Evolutionary conservation across 164 flowering plant genomes (phyloP).

Genomic region (Tinospora cordifolia): DNA sequence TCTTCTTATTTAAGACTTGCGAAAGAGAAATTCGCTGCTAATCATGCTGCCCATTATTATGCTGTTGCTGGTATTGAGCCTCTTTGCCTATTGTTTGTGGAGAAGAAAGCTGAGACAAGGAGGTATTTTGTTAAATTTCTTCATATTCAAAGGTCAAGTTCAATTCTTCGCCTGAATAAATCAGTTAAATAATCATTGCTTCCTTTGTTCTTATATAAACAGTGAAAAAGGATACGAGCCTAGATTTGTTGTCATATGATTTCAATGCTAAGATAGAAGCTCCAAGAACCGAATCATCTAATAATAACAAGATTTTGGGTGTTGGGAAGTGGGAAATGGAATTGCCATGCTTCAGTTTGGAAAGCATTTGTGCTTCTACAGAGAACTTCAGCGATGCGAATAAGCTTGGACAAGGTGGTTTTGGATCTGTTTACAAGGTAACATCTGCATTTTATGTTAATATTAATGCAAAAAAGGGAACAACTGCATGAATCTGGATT

Average conservation of each 20-base stretch:
- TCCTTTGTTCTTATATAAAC: not conserved
- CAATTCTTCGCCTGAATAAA: not conserved
- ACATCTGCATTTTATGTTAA: too few relatives aligned
- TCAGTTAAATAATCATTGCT: not conserved
- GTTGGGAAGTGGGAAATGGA: not conserved
- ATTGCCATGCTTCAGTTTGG: constrained; percentile 11
- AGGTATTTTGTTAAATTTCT: not conserved
- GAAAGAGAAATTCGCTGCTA: not conserved
- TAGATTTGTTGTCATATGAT: not conserved
- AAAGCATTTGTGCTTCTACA: too few relatives aligned
- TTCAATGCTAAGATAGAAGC: not conserved
- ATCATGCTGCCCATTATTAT: not conserved
- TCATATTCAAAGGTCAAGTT: too few relatives aligned
- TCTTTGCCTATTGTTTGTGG: not conserved
- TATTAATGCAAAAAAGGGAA: too few relatives aligned
- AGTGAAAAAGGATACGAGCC: not conserved
- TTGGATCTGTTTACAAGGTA: too few relatives aligned
- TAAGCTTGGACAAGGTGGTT: too few relatives aligned
- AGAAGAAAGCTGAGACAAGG: not conserved
- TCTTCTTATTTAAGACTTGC: too few relatives aligned
- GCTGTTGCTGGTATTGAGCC: not conserved
- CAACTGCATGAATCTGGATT: too few relatives aligned
- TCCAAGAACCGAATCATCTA: not conserved
- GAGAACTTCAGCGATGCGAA: too few relatives aligned
- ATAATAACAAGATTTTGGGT: not conserved